Percentiles rank a stretch among this genome's conserved stretches.
Evolutionary conservation across 2,329 filamentous ascomycete genomes (phyloP).

Genomic region (Amylocarpus encephaloides): DNA sequence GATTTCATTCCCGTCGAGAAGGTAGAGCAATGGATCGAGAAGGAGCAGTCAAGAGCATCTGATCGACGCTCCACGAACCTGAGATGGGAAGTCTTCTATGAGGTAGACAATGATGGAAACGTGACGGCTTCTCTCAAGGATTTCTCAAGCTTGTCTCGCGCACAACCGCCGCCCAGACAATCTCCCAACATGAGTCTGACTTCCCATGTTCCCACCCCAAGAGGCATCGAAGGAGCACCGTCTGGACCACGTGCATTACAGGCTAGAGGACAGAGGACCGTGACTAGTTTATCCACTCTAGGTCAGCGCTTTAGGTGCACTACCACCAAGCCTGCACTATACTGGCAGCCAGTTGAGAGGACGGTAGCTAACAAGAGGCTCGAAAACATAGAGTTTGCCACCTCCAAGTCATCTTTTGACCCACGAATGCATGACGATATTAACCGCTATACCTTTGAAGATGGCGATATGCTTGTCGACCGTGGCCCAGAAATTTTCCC

Average conservation of each 20-base stretch:
- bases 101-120: conserved; percentile 46
- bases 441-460: conserved; percentile 66
- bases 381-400: conserved; percentile 45
- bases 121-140: conserved; percentile 53
- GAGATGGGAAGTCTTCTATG: conserved; percentile 71
- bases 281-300: conserved; percentile 33
- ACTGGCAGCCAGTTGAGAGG: conserved; percentile 57
- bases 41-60: conserved; percentile 48
- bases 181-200: conserved; percentile 25
- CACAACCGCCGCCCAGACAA: conserved; percentile 16
- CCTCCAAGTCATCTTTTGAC: conserved; percentile 34
- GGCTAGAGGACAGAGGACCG: conserved; percentile 21
- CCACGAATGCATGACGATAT: conserved; percentile 37
- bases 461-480: conserved; percentile 60
- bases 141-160: conserved; percentile 25
- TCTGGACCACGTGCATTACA: conserved; percentile 30
- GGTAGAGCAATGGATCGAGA: conserved; percentile 66
- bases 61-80: conserved; percentile 36
- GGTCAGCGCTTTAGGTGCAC: conserved; percentile 57
- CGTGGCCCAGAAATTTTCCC: conserved; percentile 64
- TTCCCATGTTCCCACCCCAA: conserved; percentile 31
- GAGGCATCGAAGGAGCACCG: conserved; percentile 27
- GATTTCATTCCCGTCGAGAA: conserved; percentile 81
- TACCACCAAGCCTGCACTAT: conserved; percentile 55
- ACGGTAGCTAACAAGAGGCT: conserved; percentile 60